Base-by-base conservation (phyloP, 2,329 filamentous ascomycete genomes). In the Xylaria sp. region DNA sequence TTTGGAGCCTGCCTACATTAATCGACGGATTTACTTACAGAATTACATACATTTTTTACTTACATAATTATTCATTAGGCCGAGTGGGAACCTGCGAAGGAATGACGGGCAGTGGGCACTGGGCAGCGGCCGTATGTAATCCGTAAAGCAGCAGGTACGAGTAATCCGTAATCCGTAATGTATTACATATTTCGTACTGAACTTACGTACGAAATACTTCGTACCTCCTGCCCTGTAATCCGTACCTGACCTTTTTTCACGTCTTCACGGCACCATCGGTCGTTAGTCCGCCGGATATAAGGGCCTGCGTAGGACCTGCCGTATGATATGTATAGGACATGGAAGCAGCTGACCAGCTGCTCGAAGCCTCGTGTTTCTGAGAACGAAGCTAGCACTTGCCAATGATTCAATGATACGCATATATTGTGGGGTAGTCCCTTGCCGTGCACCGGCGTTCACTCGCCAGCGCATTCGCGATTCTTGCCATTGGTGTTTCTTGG, bases 331-430 rank as follows among this genome's bases (percentile, higher is more conserved):
- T 47, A 42, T 46, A 47, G 34, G 34, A 5, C n/a, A 55, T 48
- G 47, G 59, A 59, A 59, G 50, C 50, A 59, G 61, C 61, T 59
- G 57, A 57, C 56, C 61, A 57, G 61, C 59, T 57, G 56, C 59
- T 52, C 34, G 52, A 49, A 62, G 61, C 57, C 59, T 63, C 62
- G 62, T 63, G 62, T 63, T 62, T 55, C 35, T n/a, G 42, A n/a
- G 42, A 46, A 46, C 4, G 42, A 46, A n/a, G 42, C 42, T 46
- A 46, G 1, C 13, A 46, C 42, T 13, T n/a, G 42, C 11, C 13
- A 46, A 46, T 46, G 37, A 46, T 13, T 16, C 10, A 46, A 46
- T 46, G 10, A 42, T 42, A 42, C 37, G 37, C 37, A 42, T 42
- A 42, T 9, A 42, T 42, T 42, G 37, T 42, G 37, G 37, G 37